These are phyloP conservation scores for Trichocomaceae sp. DNA, from an alignment of 2,329 filamentous ascomycete species.

Conservation along the genomic window DNA sequence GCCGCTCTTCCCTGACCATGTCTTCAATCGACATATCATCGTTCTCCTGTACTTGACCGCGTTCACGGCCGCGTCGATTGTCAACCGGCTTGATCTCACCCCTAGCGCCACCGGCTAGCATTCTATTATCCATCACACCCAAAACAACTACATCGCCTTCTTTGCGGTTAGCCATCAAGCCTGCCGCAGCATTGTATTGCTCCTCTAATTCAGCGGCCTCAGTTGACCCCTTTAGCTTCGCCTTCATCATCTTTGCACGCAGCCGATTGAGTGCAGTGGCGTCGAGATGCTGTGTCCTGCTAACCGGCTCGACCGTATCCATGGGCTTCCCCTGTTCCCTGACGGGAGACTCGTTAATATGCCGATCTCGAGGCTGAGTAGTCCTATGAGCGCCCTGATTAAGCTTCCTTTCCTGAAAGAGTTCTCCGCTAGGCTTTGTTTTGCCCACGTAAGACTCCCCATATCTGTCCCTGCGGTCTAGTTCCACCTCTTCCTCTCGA, in stretches of 20 bases:
- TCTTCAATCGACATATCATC: constrained; percentile 95
- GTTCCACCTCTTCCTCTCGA: constrained; percentile 82
- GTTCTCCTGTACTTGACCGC: constrained; percentile 80
- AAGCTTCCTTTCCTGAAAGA: constrained; percentile 70
- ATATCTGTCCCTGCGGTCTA: constrained; percentile 76
- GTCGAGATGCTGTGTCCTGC: constrained; percentile 54
- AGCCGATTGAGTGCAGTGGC: constrained; percentile 79
- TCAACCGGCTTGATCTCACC: constrained; percentile 71
- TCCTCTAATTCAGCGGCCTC: constrained; percentile 71
- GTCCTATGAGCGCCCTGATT: constrained; percentile 47
- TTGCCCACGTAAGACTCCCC: constrained; percentile 79
- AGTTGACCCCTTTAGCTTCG: constrained; percentile 72
- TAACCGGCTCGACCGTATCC: constrained; percentile 46
- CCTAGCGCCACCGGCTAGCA: constrained; percentile 64
- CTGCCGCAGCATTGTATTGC: constrained; percentile 72
- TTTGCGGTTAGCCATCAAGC: constrained; percentile 52
- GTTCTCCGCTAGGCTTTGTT: constrained; percentile 77
- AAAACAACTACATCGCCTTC: constrained; percentile 69
- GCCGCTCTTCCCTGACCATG: constrained; percentile 91
- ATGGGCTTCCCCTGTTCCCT: constrained; percentile 53
- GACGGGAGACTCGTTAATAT: constrained; percentile 31
- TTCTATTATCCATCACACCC: constrained; percentile 79
- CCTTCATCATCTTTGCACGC: constrained; percentile 92
- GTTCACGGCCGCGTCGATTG: constrained; percentile 74
- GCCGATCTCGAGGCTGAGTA: constrained; percentile 22